A percentile compares a stretch with the other conserved stretches of the same genome.
These are phyloP conservation scores for Vaccinium corymbosum DNA, from an alignment of 148 eudicot species.

Conservation along the genomic window DNA sequence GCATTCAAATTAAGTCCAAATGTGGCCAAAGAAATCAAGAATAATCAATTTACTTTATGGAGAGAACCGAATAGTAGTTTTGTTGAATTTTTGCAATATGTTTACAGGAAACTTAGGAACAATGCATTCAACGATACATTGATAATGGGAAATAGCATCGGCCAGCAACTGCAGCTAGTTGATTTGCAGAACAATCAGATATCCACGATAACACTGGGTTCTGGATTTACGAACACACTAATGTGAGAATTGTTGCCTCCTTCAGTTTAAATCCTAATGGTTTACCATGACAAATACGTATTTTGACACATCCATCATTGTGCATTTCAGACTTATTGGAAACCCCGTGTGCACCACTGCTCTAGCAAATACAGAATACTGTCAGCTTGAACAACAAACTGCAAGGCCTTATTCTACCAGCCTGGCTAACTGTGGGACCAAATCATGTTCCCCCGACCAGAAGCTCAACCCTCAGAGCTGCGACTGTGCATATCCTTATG, in stretches of 20 bases:
- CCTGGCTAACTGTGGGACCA: conserved; percentile 59
- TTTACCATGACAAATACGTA: not conserved
- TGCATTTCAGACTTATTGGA: conserved; percentile 55
- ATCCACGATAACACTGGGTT: conserved; percentile 61
- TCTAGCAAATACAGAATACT: conserved; percentile 47
- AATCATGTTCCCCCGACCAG: conserved; percentile 54
- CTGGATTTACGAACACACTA: conserved; percentile 58
- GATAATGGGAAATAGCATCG: conserved; percentile 54
- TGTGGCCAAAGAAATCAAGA: not conserved
- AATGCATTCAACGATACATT: conserved; percentile 67
- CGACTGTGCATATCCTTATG: conserved; percentile 78
- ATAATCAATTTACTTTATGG: not conserved
- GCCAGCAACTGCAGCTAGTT: conserved; percentile 71
- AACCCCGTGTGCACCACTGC: conserved; percentile 68
- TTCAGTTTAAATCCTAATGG: too few relatives aligned
- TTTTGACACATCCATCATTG: not conserved
- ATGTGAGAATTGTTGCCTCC: conserved; percentile 42
- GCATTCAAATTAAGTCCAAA: not conserved
- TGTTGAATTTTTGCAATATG: not conserved
- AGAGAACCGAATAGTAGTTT: not conserved
- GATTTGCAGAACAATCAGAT: conserved; percentile 79
- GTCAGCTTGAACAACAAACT: conserved; percentile 48
- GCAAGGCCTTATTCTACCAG: conserved; percentile 73
- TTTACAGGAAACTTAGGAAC: conserved; percentile 72
- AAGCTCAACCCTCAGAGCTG: conserved; percentile 81